Evolutionary conservation across 2,329 filamentous ascomycete species (phyloP).

Genomic region (Aspergillus brasiliensis): DNA sequence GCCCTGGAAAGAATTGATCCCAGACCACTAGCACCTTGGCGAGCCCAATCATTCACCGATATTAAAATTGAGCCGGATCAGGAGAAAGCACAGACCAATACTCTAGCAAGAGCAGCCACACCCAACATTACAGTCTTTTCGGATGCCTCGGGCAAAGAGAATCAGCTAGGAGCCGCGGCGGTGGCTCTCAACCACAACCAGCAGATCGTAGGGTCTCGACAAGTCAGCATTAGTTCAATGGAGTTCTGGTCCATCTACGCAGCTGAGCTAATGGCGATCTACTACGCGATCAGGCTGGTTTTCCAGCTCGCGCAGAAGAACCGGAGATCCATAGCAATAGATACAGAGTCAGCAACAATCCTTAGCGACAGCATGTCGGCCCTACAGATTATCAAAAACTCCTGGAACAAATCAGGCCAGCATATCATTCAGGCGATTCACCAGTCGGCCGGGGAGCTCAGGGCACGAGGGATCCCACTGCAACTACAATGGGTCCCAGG

Average conservation of each 20-base stretch:
- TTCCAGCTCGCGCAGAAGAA: no score
- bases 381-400: slow-evolving; percentile 19
- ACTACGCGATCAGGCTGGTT: slow-evolving; percentile 15
- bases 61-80: slow-evolving; percentile 27
- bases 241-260: slow-evolving; percentile 19
- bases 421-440: slow-evolving; percentile 22
- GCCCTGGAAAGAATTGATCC: slow-evolving; percentile 29
- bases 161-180: slow-evolving; percentile 11
- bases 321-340: slow-evolving; percentile 10
- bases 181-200: slow-evolving; percentile 14
- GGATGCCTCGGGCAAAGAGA: slow-evolving; percentile 23
- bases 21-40: slow-evolving; percentile 24
- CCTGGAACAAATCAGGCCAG: slow-evolving; percentile 23
- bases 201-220: slow-evolving; percentile 10
- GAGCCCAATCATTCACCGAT: slow-evolving; percentile 20
- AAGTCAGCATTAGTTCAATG: slow-evolving; percentile 14
- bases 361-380: slow-evolving; percentile 24
- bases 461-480: slow-evolving; percentile 12
- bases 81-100: slow-evolving; percentile 16
- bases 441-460: slow-evolving; percentile 15
- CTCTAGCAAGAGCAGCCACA: slow-evolving; percentile 1
- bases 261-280: slow-evolving; percentile 19
- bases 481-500: slow-evolving; percentile 17
- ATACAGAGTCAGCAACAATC: slow-evolving; percentile 17
- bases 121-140: slow-evolving; percentile 21